Percentiles rank a stretch among this genome's conserved stretches.
Conservation (phyloP, 2,329 filamentous ascomycete genomes). For the Botrytis medusae region DNA sequence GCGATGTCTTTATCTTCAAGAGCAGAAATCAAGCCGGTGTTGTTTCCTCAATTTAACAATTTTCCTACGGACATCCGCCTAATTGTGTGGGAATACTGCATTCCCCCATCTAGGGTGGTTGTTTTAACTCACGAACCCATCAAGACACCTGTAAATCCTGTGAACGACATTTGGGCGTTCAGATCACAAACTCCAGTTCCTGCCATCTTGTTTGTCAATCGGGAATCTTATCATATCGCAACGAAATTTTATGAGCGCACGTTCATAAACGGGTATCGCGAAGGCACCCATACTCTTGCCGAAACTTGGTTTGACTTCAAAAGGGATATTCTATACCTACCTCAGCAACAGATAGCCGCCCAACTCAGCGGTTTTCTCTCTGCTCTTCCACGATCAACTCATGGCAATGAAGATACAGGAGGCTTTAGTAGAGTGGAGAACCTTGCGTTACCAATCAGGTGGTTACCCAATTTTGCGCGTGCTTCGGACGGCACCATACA, state of each 20-base stretch:
- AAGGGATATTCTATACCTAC: not conserved
- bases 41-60: not conserved
- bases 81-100: not conserved
- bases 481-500: not conserved
- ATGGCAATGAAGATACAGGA: not conserved
- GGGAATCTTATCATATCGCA: not conserved
- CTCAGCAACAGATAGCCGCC: not conserved
- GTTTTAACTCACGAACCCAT: not conserved
- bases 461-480: not conserved
- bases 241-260: not conserved
- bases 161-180: not conserved
- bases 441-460: not conserved
- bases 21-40: not conserved
- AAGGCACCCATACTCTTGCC: not conserved
- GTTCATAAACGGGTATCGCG: not conserved
- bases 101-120: not conserved
- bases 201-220: not conserved
- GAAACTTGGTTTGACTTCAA: not conserved
- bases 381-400: not conserved
- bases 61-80: not conserved
- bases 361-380: not conserved
- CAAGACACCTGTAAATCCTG: not conserved
- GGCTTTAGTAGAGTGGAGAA: not conserved
- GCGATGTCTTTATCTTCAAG: not conserved
- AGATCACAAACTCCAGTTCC: not conserved